These are phyloP conservation scores for Vigna mungo DNA, from an alignment of 306 rosid genomes.

Conservation along the genomic window DNA sequence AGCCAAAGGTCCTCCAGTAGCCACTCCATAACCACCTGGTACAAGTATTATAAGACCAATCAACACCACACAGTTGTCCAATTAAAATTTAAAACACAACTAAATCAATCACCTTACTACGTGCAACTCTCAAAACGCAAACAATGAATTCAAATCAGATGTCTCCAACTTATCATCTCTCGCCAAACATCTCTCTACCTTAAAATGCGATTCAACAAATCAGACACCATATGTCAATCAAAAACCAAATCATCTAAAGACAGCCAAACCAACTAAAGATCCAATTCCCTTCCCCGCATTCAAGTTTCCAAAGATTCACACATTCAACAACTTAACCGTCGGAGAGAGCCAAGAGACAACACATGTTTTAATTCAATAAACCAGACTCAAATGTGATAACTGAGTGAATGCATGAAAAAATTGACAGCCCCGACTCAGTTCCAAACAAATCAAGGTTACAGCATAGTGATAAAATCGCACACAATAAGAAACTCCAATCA, in stretches of 20 bases:
- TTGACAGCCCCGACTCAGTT: background rate
- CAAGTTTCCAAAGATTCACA: background rate
- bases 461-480: conserved; percentile 25
- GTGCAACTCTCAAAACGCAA: background rate
- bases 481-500: conserved; percentile 21
- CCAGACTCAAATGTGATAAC: background rate
- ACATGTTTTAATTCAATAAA: background rate
- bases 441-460: conserved; percentile 30
- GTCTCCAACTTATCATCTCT: conserved; percentile 8
- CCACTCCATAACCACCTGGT: conserved; percentile 98
- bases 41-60: conserved; percentile 40
- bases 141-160: conserved; percentile 27
- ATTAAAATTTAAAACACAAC: conserved; percentile 4
- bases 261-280: background rate
- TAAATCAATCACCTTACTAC: conserved; percentile 8
- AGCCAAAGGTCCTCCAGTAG: conserved; percentile 94
- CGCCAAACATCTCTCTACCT: conserved; percentile 5
- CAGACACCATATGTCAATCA: conserved; percentile 22
- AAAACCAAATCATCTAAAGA: background rate
- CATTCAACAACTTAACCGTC: background rate
- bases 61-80: conserved; percentile 4
- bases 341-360: background rate
- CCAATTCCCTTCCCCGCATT: background rate
- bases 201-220: background rate
- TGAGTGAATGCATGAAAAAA: background rate